A percentile compares a stretch with the other conserved stretches of the same genome.
phyloP scores from a whole-genome alignment of 768 basidiomycete genomes.

The Mrakia blollopis region DNA sequence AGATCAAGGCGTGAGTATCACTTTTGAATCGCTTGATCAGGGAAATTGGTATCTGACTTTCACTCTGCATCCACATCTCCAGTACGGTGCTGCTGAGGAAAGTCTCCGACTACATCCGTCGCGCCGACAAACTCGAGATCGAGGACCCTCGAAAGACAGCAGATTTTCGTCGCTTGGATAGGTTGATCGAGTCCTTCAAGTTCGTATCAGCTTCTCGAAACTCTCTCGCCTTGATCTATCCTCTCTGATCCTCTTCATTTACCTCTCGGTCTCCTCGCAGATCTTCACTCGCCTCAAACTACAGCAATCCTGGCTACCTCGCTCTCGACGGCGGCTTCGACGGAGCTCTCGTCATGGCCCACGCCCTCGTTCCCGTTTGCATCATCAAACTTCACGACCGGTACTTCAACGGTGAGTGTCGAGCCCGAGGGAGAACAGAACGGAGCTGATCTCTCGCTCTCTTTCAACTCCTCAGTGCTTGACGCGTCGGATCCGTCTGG shows the following conservation, averaged over 20 bases:
- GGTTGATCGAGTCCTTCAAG: background rate
- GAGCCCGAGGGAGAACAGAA: background rate
- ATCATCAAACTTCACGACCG: slow-evolving; percentile 1
- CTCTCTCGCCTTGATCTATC: background rate
- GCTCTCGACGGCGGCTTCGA: background rate
- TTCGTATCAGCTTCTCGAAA: background rate
- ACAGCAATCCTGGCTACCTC: background rate
- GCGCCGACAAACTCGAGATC: background rate
- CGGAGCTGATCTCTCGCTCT: background rate
- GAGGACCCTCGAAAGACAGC: background rate
- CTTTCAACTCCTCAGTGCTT: background rate
- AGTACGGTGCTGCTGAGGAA: background rate
- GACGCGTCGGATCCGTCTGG: background rate
- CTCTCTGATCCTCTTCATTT: background rate
- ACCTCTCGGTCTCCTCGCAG: background rate
- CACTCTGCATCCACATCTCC: background rate
- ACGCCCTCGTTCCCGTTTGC: background rate
- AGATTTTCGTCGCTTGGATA: background rate
- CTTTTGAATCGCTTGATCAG: background rate
- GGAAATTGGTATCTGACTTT: background rate
- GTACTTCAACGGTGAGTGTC: background rate
- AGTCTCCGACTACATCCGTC: background rate
- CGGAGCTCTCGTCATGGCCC: background rate
- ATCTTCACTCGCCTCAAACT: background rate
- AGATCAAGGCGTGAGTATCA: background rate